Evolutionary conservation across 805 yeast species (phyloP).

Genomic region (Yamadazyma nakazawae): DNA sequence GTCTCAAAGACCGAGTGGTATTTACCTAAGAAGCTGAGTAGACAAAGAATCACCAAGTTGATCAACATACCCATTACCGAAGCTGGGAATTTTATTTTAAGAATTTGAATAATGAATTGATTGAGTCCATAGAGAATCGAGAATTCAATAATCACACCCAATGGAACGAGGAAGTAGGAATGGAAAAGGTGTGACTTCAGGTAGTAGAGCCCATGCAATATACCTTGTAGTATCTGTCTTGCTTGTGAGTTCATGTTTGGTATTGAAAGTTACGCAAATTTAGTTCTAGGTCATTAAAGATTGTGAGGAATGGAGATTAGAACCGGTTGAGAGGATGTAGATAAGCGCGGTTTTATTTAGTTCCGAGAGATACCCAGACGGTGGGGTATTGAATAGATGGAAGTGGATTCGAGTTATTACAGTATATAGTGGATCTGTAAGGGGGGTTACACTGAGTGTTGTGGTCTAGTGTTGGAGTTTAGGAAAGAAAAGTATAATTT

Average conservation of each 20-base stretch:
- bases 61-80: constrained; percentile 70
- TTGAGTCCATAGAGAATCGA: constrained; percentile 53
- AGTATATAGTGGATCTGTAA: too few relatives aligned
- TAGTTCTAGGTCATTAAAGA: neutral
- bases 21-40: constrained; percentile 25
- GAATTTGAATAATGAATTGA: constrained; percentile 39
- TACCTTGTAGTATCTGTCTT: constrained; percentile 1
- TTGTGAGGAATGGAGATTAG: neutral
- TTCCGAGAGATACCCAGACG: neutral
- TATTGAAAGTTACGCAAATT: neutral
- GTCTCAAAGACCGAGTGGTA: constrained; percentile 16
- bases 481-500: too few relatives aligned
- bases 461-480: too few relatives aligned
- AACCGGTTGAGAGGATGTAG: neutral
- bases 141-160: constrained; percentile 46
- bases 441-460: too few relatives aligned
- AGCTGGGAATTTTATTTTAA: constrained; percentile 58
- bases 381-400: neutral
- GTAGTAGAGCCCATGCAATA: constrained; percentile 29
- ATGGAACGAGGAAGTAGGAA: constrained; percentile 46
- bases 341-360: neutral
- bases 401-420: too few relatives aligned
- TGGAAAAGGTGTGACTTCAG: constrained; percentile 34
- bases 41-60: constrained; percentile 45
- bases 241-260: neutral